Evolutionary conservation across 139 green algal genomes (phyloP), one percentile per base, ranked within the genome.

Genomic region (Chlorokybus atmophyticus): DNA sequence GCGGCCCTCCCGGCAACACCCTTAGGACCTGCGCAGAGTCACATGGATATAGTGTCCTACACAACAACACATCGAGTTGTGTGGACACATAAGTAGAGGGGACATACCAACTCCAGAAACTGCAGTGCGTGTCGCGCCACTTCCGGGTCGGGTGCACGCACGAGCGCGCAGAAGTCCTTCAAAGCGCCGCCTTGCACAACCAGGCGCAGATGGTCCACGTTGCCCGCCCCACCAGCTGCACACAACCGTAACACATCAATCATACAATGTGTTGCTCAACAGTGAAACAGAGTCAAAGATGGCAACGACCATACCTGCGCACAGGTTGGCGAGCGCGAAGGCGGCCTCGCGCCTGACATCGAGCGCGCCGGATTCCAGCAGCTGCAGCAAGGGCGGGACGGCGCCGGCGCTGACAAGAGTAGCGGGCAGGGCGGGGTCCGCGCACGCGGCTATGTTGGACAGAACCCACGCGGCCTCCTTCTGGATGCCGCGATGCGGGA

Each of bases 381-480:
- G 26, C 2, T 21, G 63, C 27, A 68, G 7, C 7, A 68, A 47
- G 21, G 60, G 29, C 26, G 24, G n/a, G 44, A 55, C 52, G 17
- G 17, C 42, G 25, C 29, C 32, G 3, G 29, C 27, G 21, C 6
- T 8, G n/a, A 68, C 29, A 10, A 70, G 26, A 24, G 62, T 56
- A n/a, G 41, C 49, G 66, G 65, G 49, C 67, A 56, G 23, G 23
- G 26, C 19, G 14, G 25, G 8, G 60, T 59, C 35, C 35, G 10
- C 14, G 19, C 62, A 55, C 26, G 40, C 62, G 25, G 62, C 60
- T 19, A 70, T 63, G 39, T 70, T 70, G 47, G 56, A 61, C 4
- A 70, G 5, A 8, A 44, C 62, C 62, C 62, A 70, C 7, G 62
- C 62, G 17, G 30, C 35, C 57, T 70, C 62, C 61, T 66, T 48